Percentiles rank a stretch among this genome's conserved stretches.
phyloP scores from a whole-genome alignment of 306 rosid genomes.

The Trifolium dubium region DNA sequence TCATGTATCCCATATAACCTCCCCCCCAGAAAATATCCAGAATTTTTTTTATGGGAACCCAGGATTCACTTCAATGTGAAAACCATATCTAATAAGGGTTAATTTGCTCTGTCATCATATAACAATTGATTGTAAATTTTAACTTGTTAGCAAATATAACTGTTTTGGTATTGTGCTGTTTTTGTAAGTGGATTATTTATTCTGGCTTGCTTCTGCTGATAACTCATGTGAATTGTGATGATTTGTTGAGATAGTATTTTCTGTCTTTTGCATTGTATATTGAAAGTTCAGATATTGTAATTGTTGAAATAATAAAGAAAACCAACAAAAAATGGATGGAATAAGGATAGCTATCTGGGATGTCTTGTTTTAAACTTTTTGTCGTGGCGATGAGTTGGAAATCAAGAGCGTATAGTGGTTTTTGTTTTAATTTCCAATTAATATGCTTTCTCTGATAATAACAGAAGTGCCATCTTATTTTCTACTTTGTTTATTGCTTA shows the following conservation, averaged over 20 bases:
- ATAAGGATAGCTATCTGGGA: too few relatives aligned
- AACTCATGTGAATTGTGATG: slow-evolving; percentile 12
- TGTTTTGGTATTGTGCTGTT: slow-evolving; percentile 18
- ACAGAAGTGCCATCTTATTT: background rate
- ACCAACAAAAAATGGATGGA: too few relatives aligned
- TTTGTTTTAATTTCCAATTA: background rate
- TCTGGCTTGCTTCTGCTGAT: slow-evolving; percentile 9
- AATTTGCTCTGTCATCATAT: background rate
- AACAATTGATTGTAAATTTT: background rate
- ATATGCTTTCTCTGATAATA: background rate
- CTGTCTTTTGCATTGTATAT: too few relatives aligned
- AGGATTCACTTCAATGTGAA: slow-evolving; percentile 15
- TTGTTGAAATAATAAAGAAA: slow-evolving; percentile 9
- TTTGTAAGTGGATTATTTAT: background rate
- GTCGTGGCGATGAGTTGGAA: background rate
- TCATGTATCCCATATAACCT: background rate
- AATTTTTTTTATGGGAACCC: slow-evolving; percentile 4
- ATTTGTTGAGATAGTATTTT: background rate
- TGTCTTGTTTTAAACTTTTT: slow-evolving; percentile 5
- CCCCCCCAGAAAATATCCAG: background rate
- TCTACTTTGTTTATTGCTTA: background rate
- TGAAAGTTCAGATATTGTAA: too few relatives aligned
- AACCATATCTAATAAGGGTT: background rate
- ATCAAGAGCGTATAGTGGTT: background rate
- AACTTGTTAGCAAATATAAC: slow-evolving; percentile 1